phyloP scores from a whole-genome alignment of 129 eudicot species.

The Tagetes patula region DNA sequence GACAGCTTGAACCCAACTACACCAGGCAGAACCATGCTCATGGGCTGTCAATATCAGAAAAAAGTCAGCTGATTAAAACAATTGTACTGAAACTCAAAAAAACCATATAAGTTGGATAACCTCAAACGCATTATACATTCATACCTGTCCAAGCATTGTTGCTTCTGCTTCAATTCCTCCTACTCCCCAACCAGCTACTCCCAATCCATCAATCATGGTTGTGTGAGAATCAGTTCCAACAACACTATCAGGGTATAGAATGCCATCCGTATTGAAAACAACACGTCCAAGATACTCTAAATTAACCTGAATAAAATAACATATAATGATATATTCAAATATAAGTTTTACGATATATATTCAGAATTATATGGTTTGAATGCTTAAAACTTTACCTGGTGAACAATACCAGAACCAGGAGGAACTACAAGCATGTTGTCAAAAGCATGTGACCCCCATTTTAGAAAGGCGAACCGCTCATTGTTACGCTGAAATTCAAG shows the following conservation, averaged over 20 bases:
- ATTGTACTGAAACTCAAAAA: neutral
- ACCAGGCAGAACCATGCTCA: constrained; percentile 99
- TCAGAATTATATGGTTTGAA: constrained; percentile 5
- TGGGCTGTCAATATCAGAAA: constrained; percentile 60
- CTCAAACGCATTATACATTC: neutral
- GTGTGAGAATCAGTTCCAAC: constrained; percentile 99
- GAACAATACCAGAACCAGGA: constrained; percentile 99
- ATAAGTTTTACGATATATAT: constrained; percentile 2
- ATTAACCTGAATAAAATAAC: constrained; percentile 60
- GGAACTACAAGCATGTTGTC: constrained; percentile 99
- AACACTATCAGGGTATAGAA: constrained; percentile 96
- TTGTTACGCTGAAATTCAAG: constrained; percentile 86
- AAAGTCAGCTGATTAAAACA: neutral
- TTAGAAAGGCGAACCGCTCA: constrained; percentile 91
- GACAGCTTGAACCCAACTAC: constrained; percentile 89
- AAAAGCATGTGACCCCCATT: constrained; percentile 98
- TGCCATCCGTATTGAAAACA: constrained; percentile 88
- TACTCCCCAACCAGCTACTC: constrained; percentile 99
- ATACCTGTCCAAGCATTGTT: constrained; percentile 98
- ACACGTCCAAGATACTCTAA: constrained; percentile 97
- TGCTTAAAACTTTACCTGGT: constrained; percentile 68
- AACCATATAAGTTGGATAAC: constrained; percentile 12
- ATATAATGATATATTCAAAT: neutral
- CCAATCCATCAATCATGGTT: constrained; percentile 98
- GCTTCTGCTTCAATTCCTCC: constrained; percentile 99